Conservation (phyloP, 176 grass and related monocot species). For the Musa beccarii region DNA sequence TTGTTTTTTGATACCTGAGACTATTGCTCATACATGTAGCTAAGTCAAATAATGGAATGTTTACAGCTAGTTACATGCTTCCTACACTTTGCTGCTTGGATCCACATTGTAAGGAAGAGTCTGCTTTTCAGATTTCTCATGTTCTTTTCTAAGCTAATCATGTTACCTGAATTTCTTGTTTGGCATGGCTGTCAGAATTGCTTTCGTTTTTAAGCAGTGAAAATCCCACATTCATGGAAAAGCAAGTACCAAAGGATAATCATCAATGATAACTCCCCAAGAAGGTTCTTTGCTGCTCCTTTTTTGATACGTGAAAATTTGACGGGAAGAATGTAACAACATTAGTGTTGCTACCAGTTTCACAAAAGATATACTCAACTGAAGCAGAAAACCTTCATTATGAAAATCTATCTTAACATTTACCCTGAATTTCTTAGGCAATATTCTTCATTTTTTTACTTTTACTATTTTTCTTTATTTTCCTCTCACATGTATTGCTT, state of each 20-base stretch:
- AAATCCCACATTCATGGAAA: no score
- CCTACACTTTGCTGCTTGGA: not conserved
- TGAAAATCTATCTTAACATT: not conserved
- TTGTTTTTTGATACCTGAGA: not conserved
- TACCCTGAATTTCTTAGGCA: not conserved
- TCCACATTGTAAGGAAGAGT: not conserved
- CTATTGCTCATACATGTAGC: not conserved
- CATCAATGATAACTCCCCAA: no score
- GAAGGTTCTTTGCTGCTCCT: not conserved
- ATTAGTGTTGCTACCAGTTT: not conserved
- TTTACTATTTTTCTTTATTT: not conserved
- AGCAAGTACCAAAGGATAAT: no score
- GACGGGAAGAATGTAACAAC: not conserved
- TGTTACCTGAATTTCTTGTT: not conserved
- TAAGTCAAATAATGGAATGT: not conserved
- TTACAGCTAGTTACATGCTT: not conserved
- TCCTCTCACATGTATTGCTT: not conserved
- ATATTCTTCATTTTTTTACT: not conserved
- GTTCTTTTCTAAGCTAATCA: not conserved
- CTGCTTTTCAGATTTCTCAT: no score
- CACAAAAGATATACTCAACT: not conserved
- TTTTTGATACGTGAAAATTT: not conserved
- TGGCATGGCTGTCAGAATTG: not conserved
- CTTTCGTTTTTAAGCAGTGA: not conserved
- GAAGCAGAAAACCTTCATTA: not conserved